These are phyloP conservation scores for Alternaria gaisen DNA, from an alignment of 2,329 filamentous ascomycete genomes.

Conservation along the genomic window DNA sequence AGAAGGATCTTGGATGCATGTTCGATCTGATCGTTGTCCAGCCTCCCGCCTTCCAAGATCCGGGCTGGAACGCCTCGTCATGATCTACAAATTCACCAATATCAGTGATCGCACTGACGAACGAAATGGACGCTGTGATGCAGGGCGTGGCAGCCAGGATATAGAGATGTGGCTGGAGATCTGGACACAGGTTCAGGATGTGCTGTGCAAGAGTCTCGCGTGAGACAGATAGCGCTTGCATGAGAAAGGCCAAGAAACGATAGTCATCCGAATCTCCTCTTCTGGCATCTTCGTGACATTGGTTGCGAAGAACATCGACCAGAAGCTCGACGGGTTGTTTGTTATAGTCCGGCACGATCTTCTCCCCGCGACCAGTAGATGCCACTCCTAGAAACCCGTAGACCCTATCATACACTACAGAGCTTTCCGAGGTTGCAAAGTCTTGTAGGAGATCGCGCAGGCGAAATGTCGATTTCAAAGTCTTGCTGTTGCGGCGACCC, in stretches of 20 bases:
- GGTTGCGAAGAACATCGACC: slow-evolving; percentile 24
- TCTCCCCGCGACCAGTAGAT: slow-evolving; percentile 10
- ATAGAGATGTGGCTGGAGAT: slow-evolving; percentile 17
- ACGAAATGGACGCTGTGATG: slow-evolving; percentile 14
- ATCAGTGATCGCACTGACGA: slow-evolving; percentile 15
- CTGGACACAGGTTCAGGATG: slow-evolving; percentile 6
- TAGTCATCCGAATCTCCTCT: slow-evolving; percentile 16
- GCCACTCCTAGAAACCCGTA: slow-evolving; percentile 26
- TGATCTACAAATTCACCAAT: slow-evolving; percentile 15
- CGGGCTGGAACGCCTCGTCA: slow-evolving; percentile 16
- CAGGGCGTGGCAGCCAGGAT: slow-evolving; percentile 16
- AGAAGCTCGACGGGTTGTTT: slow-evolving; percentile 20
- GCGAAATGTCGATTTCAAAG: slow-evolving; percentile 15
- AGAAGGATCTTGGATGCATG: slow-evolving; percentile 19
- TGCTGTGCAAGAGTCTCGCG: slow-evolving; percentile 19
- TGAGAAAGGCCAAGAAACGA: slow-evolving; percentile 20
- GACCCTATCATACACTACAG: slow-evolving; percentile 19
- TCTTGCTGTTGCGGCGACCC: slow-evolving; percentile 18
- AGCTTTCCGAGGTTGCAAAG: slow-evolving; percentile 20
- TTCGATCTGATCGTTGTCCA: slow-evolving; percentile 11
- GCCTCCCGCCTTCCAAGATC: slow-evolving; percentile 9
- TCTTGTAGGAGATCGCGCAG: slow-evolving; percentile 23
- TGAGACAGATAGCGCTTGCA: slow-evolving; percentile 16
- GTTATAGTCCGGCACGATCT: slow-evolving; percentile 23
- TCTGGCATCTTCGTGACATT: slow-evolving; percentile 4